Evolutionary conservation across 129 eudicot genomes (phyloP).

Genomic region (Rutidosis leptorrhynchoides): DNA sequence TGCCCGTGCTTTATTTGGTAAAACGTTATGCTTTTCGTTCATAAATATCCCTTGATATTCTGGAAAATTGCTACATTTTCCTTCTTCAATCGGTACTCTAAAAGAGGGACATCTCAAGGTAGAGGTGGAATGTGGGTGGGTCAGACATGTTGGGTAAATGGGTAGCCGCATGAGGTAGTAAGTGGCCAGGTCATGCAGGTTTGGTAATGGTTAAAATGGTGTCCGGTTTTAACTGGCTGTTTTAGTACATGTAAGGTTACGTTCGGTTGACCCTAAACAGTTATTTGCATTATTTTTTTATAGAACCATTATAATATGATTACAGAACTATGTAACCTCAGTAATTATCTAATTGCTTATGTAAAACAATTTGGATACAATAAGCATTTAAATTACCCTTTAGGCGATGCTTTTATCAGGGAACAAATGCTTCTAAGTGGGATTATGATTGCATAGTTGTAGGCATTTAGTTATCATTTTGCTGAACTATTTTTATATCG

Average conservation of each 20-base stretch:
- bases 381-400: not conserved
- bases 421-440: not conserved
- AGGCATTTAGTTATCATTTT: constrained; percentile 1
- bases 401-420: not conserved
- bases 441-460: not conserved
- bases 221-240: not conserved
- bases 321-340: too few species aligned
- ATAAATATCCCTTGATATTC: not conserved
- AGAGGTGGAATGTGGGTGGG: not conserved
- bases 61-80: not conserved
- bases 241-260: not conserved
- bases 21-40: not conserved
- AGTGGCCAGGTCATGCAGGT: not conserved
- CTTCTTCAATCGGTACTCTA: not conserved
- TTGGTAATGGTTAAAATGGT: too few species aligned
- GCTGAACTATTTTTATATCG: constrained; percentile 10
- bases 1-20: constrained; percentile 78
- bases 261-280: not conserved
- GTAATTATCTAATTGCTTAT: not conserved
- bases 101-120: not conserved
- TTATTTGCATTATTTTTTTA: not conserved
- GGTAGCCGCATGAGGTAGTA: too few species aligned
- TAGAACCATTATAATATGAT: too few species aligned
- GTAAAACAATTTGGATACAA: not conserved
- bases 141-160: not conserved